Conservation (phyloP, 2,329 filamentous ascomycete species). For the Dothistroma pini region DNA sequence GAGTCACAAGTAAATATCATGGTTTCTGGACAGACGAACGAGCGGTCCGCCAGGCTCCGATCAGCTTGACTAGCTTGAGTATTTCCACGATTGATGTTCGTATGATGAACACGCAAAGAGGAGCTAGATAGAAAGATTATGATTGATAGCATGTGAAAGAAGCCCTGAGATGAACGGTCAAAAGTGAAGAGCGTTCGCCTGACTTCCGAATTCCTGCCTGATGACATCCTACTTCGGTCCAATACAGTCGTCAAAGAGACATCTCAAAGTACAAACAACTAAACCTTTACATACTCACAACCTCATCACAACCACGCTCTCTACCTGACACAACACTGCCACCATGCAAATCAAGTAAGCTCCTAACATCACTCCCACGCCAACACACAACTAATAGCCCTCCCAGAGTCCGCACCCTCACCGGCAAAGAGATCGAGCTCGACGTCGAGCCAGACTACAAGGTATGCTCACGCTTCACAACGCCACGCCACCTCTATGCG, state of each 20-base stretch:
- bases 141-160: no score
- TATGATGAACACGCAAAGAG: no score
- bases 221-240: neutral
- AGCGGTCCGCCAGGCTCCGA: no score
- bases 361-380: neutral
- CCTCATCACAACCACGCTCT: neutral
- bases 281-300: neutral
- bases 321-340: neutral
- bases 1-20: no score
- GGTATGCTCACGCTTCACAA: conserved; percentile 50
- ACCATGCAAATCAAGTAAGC: conserved; percentile 34
- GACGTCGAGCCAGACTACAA: conserved; percentile 95
- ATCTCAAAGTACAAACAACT: neutral
- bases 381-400: neutral
- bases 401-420: conserved; percentile 86
- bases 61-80: no score
- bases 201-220: neutral
- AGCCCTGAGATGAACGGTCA: no score
- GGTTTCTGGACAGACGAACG: no score
- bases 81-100: no score
- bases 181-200: neutral
- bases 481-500: neutral
- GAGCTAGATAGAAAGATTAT: no score
- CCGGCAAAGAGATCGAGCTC: conserved; percentile 97
- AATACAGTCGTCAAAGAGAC: neutral